A percentile compares a stretch with the other conserved stretches of the same genome.
phyloP scores from a whole-genome alignment of 352 stramenopile genomes.

The Phytophthora ohioensis region DNA sequence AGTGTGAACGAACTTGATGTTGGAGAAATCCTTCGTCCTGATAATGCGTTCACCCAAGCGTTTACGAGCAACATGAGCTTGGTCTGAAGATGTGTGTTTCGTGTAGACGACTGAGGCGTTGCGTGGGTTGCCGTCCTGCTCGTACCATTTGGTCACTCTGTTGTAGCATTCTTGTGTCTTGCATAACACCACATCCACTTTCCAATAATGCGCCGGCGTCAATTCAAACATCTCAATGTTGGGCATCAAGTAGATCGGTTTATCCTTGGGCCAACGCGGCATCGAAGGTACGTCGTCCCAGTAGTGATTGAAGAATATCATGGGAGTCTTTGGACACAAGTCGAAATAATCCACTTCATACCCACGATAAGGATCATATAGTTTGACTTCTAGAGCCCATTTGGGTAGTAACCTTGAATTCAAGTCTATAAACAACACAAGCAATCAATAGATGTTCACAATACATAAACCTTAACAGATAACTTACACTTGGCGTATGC shows the following conservation, averaged over 20 bases:
- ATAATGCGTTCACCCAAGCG: slow-evolving; percentile 29
- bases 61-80: slow-evolving; percentile 33
- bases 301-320: slow-evolving; percentile 75
- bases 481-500: slow-evolving; percentile 59
- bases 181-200: slow-evolving; percentile 61
- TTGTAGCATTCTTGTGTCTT: slow-evolving; percentile 62
- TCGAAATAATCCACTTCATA: slow-evolving; percentile 59
- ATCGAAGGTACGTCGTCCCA: slow-evolving; percentile 39
- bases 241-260: slow-evolving; percentile 58
- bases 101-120: slow-evolving; percentile 53
- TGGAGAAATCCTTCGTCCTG: slow-evolving; percentile 46
- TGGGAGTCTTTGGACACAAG: slow-evolving; percentile 53
- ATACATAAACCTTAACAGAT: too few relatives aligned
- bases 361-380: slow-evolving; percentile 33
- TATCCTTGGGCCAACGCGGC: slow-evolving; percentile 40
- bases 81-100: slow-evolving; percentile 58
- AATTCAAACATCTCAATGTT: slow-evolving; percentile 75
- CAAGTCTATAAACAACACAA: slow-evolving; percentile 31
- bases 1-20: slow-evolving; percentile 60
- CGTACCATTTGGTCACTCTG: slow-evolving; percentile 53
- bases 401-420: slow-evolving; percentile 42
- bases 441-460: neutral
- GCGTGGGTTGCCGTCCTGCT: slow-evolving; percentile 52
- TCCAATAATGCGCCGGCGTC: slow-evolving; percentile 52
- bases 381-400: slow-evolving; percentile 42